Evolutionary conservation across 768 basidiomycete species (phyloP), one percentile per base, ranked within the genome.

Genomic region (Russula lepida): DNA sequence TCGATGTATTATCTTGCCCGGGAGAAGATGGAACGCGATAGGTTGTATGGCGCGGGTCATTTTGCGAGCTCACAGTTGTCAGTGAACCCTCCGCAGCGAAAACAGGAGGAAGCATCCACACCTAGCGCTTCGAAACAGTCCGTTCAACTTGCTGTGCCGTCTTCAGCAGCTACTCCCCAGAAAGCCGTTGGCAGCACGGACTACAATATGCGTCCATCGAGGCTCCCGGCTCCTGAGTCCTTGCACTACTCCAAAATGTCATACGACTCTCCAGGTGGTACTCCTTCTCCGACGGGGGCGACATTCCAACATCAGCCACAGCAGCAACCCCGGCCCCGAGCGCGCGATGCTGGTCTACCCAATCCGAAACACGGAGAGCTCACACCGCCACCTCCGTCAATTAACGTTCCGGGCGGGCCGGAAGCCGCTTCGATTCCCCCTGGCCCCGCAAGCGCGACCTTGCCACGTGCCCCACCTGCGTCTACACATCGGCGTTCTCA

Each of bases 1-100:
- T 92, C 94, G 32, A 98, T 99, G 75, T 99, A 99, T 72, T 98
- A 86, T 76, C 84, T 99, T 21, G 90, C 95, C 5, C 79, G 92
- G 56, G 97, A 99, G 77, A 98, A 98, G 79, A 78, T 94, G 69
- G 94, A 98, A 70, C 79, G 97, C 57, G 97, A 99, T 67, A 81
- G 83, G 54, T 89, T 99, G 7, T 98, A 95, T 72, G 97, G 95
- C 0, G 86, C 86, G 0, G 94, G 94, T 4, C 85, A 90, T 64
- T 99, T 99, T 73, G 97, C 97, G 2, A 89, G 83, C 56, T 97
- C 94, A 0, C 92, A 95, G 70, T 74, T 94, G 12, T 88, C 86
- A 27, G 11, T 62, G 23, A 62, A 57, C 7, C 60, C 56, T 15
- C 50, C 55, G 4, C 60, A 57, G 28, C 58, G 50, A 6, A 12